Conservation (phyloP, 192 early-diverging fungal genomes). For the Podila clonocystis region DNA sequence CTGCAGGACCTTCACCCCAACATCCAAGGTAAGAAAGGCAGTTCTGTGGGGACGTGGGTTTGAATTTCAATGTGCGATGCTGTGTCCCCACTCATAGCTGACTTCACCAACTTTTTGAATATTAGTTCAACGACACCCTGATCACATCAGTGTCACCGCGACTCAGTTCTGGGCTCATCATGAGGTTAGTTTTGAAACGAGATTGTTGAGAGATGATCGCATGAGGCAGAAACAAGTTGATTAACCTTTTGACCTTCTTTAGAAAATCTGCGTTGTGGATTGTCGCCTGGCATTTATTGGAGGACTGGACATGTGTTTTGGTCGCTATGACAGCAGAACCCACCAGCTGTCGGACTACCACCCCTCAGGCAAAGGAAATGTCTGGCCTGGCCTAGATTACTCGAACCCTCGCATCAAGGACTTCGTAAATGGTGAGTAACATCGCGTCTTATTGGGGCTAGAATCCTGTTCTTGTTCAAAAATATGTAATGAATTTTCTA, state of each 20-base stretch:
- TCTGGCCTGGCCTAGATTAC: constrained; percentile 87
- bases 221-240: not conserved
- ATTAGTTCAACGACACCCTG: constrained; percentile 84
- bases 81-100: not conserved
- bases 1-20: constrained; percentile 77
- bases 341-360: constrained; percentile 82
- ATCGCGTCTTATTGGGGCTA: not conserved
- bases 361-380: constrained; percentile 53
- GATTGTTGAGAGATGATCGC: not conserved
- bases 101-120: not conserved
- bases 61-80: too few species aligned
- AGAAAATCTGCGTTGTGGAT: constrained; percentile 76
- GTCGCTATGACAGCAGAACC: constrained; percentile 84
- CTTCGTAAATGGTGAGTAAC: not conserved
- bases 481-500: not conserved
- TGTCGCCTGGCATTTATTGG: constrained; percentile 82
- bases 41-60: too few species aligned
- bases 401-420: constrained; percentile 82
- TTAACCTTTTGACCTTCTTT: not conserved
- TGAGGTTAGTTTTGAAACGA: constrained; percentile 53
- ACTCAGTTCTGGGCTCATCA: constrained; percentile 88
- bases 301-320: constrained; percentile 84
- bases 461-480: not conserved
- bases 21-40: constrained; percentile 62
- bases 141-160: constrained; percentile 71